Base-by-base conservation (phyloP, 441 rosid species). In the Francoa sonchifolia region DNA sequence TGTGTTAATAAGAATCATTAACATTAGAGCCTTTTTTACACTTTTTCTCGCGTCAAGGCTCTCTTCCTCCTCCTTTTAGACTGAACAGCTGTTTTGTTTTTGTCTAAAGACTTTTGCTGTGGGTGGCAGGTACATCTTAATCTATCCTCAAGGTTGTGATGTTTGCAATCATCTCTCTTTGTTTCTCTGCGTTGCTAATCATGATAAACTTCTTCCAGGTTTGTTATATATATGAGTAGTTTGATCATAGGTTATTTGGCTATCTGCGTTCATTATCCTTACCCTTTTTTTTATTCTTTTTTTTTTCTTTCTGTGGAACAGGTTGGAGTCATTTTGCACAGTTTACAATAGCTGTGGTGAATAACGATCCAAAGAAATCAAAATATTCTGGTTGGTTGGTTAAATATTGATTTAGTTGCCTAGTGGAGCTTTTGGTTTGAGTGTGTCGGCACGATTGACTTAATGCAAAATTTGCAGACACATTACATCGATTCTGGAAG, bases 301-400 rank as follows among this genome's bases (percentile, higher is more conserved):
- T n/a, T n/a, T n/a, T n/a, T n/a, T n/a, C n/a, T n/a, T n/a, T 15
- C 15, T 56, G 19, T 52, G 65, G 38, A 42, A 42, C 66, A 90
- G 99, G 99, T 30, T 90, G 99, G 99, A 80, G 95, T 72, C 99
- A 90, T 70, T 90, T 90, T 59, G 99, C 99, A 22, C 99, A 90
- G 69, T 90, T 90, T 46, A 86, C 99, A 15, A 90, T 90, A 46
- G 96, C 96, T 57, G 95, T 90, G 57, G 90, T 83, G 47, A 81
- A 81, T 65, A 83, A 74, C 66, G 92, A 86, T 66, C 50, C 79
- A 9, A 82, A 76, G 60, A 92, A 86, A 60, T 70, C 96, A 5
- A 92, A 92, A 66, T 73, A 53, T 65, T 92, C 99, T 43, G 99
- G 99, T 90, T 30, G 61, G 76, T 54, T 55, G 44, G 28, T 57